phyloP scores from a whole-genome alignment of 768 basidiomycete genomes.

The Phaeotremella fagi region DNA sequence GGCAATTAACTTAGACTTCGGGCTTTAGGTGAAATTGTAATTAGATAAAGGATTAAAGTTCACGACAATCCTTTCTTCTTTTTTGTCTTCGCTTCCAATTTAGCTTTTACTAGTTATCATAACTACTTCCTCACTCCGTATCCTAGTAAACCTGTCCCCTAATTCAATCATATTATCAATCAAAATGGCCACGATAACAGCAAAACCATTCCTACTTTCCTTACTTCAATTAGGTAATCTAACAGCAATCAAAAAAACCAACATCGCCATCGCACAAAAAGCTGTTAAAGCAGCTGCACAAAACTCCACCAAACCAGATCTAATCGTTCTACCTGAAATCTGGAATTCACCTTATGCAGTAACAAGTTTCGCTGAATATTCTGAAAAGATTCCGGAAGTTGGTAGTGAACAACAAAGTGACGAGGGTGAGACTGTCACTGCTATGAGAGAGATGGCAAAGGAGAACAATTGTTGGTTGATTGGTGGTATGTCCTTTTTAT shows the following conservation, averaged over 20 bases:
- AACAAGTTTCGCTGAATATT: constrained; percentile 70
- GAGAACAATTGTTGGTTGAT: constrained; percentile 80
- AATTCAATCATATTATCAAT: background rate
- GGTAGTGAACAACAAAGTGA: constrained; percentile 4
- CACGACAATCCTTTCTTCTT: background rate
- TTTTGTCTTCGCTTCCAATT: background rate
- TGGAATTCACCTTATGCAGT: constrained; percentile 53
- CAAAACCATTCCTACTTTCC: constrained; percentile 77
- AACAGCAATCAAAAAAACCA: constrained; percentile 64
- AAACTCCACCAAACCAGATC: constrained; percentile 25
- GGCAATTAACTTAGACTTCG: too few relatives aligned
- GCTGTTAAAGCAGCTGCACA: constrained; percentile 62
- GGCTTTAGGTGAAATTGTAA: too few relatives aligned
- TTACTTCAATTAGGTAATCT: constrained; percentile 82
- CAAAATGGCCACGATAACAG: constrained; percentile 39
- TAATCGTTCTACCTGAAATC: constrained; percentile 48
- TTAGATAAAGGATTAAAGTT: too few relatives aligned
- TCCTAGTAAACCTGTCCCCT: background rate
- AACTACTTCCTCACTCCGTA: background rate
- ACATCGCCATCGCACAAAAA: constrained; percentile 74
- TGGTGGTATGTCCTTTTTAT: constrained; percentile 59
- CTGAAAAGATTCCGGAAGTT: constrained; percentile 54
- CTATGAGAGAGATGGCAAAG: constrained; percentile 75
- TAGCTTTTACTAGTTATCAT: background rate
- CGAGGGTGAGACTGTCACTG: constrained; percentile 62